Base-by-base conservation (phyloP, 805 yeast species). In the Candida tallmaniae region DNA sequence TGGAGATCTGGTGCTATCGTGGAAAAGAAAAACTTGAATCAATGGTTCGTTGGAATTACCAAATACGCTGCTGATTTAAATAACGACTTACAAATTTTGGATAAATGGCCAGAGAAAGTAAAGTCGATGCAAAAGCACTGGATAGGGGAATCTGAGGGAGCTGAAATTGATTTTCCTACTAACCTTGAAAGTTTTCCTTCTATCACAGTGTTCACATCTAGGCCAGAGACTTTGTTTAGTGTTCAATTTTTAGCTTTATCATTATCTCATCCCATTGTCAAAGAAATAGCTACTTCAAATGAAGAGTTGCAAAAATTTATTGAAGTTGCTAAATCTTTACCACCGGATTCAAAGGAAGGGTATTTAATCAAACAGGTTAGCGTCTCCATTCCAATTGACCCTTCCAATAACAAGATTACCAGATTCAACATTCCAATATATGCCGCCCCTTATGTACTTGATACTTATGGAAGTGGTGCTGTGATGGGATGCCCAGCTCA, bases 401-500 rank as follows among this genome's bases (percentile, higher is more conserved):
- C 64, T 1, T 31, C 19, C 16, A 26, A 46, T 15, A 58, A 61
- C 12, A 32, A 47, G 3, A 24, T 20, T 4, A 29, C 35, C 5
- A 21, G 20, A 0, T 60, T 29, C 36, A 51, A 56, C 3, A 39
- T 90, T 4, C 97, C 97, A 0, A 77, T 90, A 0, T 93, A 74
- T 62, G 89, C 73, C 2, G 96, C 97, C 0, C 95, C 96, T 0
- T 93, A 89, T 56, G 97, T 90, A 0, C 54, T 90, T 23, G 78
- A 83, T 4, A 62, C 73, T 3, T 90, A 90, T 52, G 97, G 97
- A 1, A 77, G 77, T 37, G 96, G 96, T 25, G 95, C 96, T 1
- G 97, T 90, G 0, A 90, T 93, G 97, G 98, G 98, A 1, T 86
- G 94, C 48, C 98, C 98, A 2, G 96, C 83, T 0, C 97, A 89